Base-by-base conservation (phyloP, 176 grass and related monocot genomes). In the Aegilops tauschii region DNA sequence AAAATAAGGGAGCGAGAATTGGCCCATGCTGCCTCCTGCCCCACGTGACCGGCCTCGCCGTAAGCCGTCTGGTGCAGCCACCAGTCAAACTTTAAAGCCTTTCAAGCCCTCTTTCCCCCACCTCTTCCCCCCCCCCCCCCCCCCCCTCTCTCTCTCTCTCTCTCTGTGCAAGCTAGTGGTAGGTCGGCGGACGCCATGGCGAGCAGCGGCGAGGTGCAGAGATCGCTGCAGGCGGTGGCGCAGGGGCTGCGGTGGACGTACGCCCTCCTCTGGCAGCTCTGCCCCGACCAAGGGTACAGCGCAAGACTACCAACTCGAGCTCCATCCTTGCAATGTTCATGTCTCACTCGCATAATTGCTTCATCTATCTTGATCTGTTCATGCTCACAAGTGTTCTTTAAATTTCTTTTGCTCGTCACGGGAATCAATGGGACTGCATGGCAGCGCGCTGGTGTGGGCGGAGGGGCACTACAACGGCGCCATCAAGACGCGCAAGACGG, bases 401-500 rank as follows among this genome's bases (percentile, higher is more conserved):
- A 39, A 39, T 42, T 42, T 42, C 40, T 42, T 42, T 42, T 42
- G 42, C 42, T 44, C 11, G 10, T 12, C 42, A 44, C 42, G 10
- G 42, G 3, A 44, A 44, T 44, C 42, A 44, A 44, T 35, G 69
- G 69, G 18, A 73, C 0, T 77, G 77, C 52, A 63, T 64, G 23
- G 14, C 32, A 95, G 95, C 31, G 73, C 89, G 63, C 75, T 98
- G 63, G 88, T 92, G 67, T 98, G 93, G 92, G 86, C 90, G 61
- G 96, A 92, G 49, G 96, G 96, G 8, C 91, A 98, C 79, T 98
- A 98, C 90, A 94, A 96, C 50, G 96, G 96, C 7, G 81, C 87
- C 36, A 85, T 98, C 75, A 96, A 92, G 96, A 98, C 93, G 86
- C 85, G 93, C 31, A 98, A 96, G 89, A 96, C 90, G 82, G 92